Evolutionary conservation across 148 eudicot genomes (phyloP), one percentile per base, ranked within the genome.

Genomic region (Chenopodium quinoa): DNA sequence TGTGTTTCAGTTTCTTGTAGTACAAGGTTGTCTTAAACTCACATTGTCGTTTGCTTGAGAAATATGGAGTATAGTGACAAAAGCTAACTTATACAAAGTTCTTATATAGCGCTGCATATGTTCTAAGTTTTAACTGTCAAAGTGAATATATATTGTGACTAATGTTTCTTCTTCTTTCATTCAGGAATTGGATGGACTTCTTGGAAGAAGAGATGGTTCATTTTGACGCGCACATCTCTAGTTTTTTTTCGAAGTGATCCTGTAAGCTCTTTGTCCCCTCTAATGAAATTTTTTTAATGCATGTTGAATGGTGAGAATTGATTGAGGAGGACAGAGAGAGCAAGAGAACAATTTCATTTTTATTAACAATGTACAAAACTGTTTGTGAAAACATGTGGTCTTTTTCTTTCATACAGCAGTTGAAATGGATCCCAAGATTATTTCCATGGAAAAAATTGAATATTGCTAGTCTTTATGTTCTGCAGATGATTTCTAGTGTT

Each of bases 171-270:
- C 50, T 73, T 69, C 40, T 62, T 79, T 81, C 37, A 64, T 93
- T 78, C 80, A 96, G 99, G 99, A 83, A 93, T 96, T 72, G 99
- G 99, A 79, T 96, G 99, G 99, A 94, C 99, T 40, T 93, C 99
- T 22, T 96, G 99, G 99, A 96, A 96, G 89, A 96, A 96, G 83
- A 91, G 98, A 88, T 96, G 99, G 99, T 96, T 96, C 85, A 89
- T 93, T 72, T 86, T 96, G 73, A 92, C 97, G 22, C 93, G 93
- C 31, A 96, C 97, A 66, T 96, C 99, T 44, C 85, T 96, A 84
- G 98, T 96, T 82, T 96, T 96, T 85, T 96, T 87, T 79, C 89
- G 99, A 90, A 94, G 89, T 81, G 99, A 96, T 86, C 99, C 99
- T 44, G 99, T 96, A 89, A 96, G 98, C 85, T 46, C 58, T 40